A percentile compares a stretch with the other conserved stretches of the same genome.
Evolutionary conservation across 805 yeast genomes (phyloP).

Genomic region (Metschnikowia aberdeeniae): DNA sequence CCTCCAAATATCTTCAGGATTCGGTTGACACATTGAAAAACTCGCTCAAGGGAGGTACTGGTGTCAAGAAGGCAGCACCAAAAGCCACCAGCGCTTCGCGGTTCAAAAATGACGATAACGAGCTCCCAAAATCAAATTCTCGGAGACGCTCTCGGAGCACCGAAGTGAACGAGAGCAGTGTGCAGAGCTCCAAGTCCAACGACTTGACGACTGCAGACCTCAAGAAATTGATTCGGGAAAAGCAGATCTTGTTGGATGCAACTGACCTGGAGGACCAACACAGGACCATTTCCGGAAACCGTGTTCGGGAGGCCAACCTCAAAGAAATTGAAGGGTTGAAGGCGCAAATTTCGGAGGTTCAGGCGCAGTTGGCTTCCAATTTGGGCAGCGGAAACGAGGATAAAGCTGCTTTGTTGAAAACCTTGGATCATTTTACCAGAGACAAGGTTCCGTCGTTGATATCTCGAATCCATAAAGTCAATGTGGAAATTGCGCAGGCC

Average conservation of each 20-base stretch:
- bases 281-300: conserved; percentile 26
- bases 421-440: conserved; percentile 55
- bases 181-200: conserved; percentile 25
- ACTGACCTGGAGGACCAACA: conserved; percentile 64
- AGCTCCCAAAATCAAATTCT: conserved; percentile 61
- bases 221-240: conserved; percentile 65
- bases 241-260: conserved; percentile 65
- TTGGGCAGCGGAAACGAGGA: conserved; percentile 38
- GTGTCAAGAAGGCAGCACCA: conserved; percentile 17
- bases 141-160: conserved; percentile 45
- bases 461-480: conserved; percentile 56
- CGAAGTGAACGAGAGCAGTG: conserved; percentile 13
- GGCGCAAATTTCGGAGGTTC: conserved; percentile 48
- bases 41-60: conserved; percentile 42
- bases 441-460: conserved; percentile 72
- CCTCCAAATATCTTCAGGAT: conserved; percentile 68
- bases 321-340: conserved; percentile 65
- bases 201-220: conserved; percentile 49
- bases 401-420: conserved; percentile 49
- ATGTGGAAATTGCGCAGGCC: conserved; percentile 61
- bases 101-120: conserved; percentile 71
- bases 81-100: conserved; percentile 30
- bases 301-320: conserved; percentile 36
- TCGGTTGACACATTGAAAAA: conserved; percentile 68
- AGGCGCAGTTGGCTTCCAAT: conserved; percentile 30